A percentile compares a stretch with the other conserved stretches of the same genome.
These are phyloP conservation scores for Lactarius indigo DNA, from an alignment of 768 basidiomycete genomes.

Conservation along the genomic window DNA sequence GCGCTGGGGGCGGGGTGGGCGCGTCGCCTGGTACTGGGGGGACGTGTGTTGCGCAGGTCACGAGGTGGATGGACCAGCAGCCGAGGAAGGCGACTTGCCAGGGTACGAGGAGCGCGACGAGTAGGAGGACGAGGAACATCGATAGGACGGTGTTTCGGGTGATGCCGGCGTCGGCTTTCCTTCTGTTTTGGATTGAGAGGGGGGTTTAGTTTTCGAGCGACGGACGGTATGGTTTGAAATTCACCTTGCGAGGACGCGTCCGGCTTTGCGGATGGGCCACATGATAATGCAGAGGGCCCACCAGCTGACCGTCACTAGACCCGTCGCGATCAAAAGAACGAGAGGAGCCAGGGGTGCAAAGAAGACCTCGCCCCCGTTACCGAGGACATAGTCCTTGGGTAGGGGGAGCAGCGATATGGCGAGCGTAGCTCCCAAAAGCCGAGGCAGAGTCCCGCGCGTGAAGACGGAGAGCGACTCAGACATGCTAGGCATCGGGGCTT, in stretches of 20 bases:
- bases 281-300: conserved; percentile 47
- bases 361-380: conserved; percentile 48
- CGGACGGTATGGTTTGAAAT: neutral
- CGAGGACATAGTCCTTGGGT: conserved; percentile 52
- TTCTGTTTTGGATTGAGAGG: neutral
- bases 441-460: conserved; percentile 36
- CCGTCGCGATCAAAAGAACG: conserved; percentile 56
- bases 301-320: conserved; percentile 62
- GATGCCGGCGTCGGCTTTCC: conserved; percentile 33
- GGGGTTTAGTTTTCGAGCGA: neutral
- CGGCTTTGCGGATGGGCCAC: conserved; percentile 41
- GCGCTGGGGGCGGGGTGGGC: conserved; percentile 7
- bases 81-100: conserved; percentile 91
- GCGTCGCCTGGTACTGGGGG: conserved; percentile 13
- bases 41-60: conserved; percentile 49
- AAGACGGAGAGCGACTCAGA: conserved; percentile 48
- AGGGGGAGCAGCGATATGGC: conserved; percentile 54
- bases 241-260: conserved; percentile 27
- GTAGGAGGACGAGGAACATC: conserved; percentile 53
- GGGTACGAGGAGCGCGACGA: conserved; percentile 77
- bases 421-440: conserved; percentile 43
- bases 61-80: conserved; percentile 74
- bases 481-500: conserved; percentile 48
- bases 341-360: conserved; percentile 54
- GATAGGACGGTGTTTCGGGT: conserved; percentile 40